These are phyloP conservation scores for Candida sanyaensis DNA, from an alignment of 1,139 yeast species.

Conservation along the genomic window DNA sequence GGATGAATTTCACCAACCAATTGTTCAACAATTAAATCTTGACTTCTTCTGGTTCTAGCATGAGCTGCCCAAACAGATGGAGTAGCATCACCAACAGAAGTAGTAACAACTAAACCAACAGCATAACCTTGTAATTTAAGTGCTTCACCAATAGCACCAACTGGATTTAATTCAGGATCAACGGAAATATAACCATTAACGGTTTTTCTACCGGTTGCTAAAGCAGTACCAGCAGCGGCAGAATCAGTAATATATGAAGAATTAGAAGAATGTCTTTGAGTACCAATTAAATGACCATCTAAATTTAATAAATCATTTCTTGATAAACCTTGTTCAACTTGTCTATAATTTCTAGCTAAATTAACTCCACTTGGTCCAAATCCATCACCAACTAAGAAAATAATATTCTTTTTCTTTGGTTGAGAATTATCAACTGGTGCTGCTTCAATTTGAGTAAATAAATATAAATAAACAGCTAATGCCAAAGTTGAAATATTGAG, in stretches of 20 bases:
- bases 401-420: constrained; percentile 53
- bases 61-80: constrained; percentile 87
- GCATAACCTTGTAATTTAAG: constrained; percentile 73
- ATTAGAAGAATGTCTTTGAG: constrained; percentile 75
- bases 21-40: constrained; percentile 80
- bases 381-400: constrained; percentile 87
- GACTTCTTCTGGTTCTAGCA: constrained; percentile 66
- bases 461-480: constrained; percentile 13
- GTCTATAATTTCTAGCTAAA: constrained; percentile 70
- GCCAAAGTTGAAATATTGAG: constrained; percentile 10
- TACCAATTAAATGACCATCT: constrained; percentile 72
- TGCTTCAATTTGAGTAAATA: constrained; percentile 10
- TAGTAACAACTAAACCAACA: constrained; percentile 88
- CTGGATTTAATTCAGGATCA: constrained; percentile 57
- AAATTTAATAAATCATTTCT: constrained; percentile 55
- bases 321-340: constrained; percentile 39
- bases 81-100: constrained; percentile 72
- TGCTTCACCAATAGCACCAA: constrained; percentile 85
- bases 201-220: constrained; percentile 73
- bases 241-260: constrained; percentile 79
- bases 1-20: constrained; percentile 72
- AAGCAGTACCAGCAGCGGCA: constrained; percentile 95
- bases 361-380: constrained; percentile 86
- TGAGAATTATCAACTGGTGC: constrained; percentile 14
- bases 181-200: constrained; percentile 91